Conservation (phyloP, 768 basidiomycete species). For the Myochromella boudieri region DNA sequence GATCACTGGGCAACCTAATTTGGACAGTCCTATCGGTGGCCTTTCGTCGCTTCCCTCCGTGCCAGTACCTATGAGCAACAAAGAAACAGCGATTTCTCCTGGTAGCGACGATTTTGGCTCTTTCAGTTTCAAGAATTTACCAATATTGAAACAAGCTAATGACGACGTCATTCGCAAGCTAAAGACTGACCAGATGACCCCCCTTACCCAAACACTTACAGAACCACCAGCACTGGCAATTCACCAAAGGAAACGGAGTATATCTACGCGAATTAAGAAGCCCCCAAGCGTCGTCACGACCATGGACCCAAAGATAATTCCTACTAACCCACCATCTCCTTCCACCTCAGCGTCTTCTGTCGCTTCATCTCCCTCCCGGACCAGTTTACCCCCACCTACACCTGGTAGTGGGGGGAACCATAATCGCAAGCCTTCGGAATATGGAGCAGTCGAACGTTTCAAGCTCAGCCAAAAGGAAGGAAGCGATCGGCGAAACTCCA, state of each 20-base stretch:
- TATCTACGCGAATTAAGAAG: constrained; percentile 82
- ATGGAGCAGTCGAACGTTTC: constrained; percentile 84
- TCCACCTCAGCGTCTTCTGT: constrained; percentile 91
- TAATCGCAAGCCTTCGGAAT: constrained; percentile 86
- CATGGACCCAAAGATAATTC: constrained; percentile 57
- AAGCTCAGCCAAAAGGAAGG: constrained; percentile 80
- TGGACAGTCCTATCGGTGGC: constrained; percentile 48
- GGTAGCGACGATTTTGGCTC: constrained; percentile 92
- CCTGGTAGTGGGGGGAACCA: constrained; percentile 65
- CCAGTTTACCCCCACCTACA: constrained; percentile 69
- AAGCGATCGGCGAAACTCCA: constrained; percentile 74
- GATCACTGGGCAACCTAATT: constrained; percentile 45
- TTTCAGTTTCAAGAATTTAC: constrained; percentile 97
- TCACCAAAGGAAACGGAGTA: constrained; percentile 71
- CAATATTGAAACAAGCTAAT: constrained; percentile 95
- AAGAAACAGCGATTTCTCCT: constrained; percentile 45
- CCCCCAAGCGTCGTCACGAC: constrained; percentile 76
- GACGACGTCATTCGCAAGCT: constrained; percentile 97
- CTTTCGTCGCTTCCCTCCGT: constrained; percentile 41
- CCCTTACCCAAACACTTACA: constrained; percentile 70
- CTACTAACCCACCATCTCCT: constrained; percentile 86
- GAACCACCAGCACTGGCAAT: constrained; percentile 48
- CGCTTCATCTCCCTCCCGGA: constrained; percentile 84
- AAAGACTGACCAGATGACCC: constrained; percentile 85
- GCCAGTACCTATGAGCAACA: constrained; percentile 39